Evolutionary conservation across 179 eudicot genomes (phyloP).

Genomic region (Beta lomatogona): DNA sequence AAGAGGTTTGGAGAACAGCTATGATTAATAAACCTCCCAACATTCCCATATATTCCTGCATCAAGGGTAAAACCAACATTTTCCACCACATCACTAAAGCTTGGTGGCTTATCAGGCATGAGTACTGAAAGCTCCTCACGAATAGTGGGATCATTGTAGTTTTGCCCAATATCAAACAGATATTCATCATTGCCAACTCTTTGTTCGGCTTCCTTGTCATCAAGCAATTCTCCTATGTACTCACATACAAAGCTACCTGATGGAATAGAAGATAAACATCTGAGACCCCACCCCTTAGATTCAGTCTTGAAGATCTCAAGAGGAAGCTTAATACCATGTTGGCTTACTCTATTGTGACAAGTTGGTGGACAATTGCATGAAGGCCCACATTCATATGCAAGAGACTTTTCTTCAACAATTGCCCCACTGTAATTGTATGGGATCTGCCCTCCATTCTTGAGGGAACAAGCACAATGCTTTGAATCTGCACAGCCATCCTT

Average conservation of each 20-base stretch:
- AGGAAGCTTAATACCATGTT: conserved; percentile 62
- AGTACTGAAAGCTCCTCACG: conserved; percentile 33
- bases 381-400: conserved; percentile 90
- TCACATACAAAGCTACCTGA: conserved; percentile 91
- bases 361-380: conserved; percentile 74
- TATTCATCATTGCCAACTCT: conserved; percentile 72
- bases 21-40: conserved; percentile 89
- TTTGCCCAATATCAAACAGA: conserved; percentile 82
- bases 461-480: conserved; percentile 58
- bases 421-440: conserved; percentile 77
- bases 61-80: conserved; percentile 75
- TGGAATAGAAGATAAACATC: conserved; percentile 62
- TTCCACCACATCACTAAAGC: conserved; percentile 34
- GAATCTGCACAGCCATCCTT: conserved; percentile 58
- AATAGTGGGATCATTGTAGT: conserved; percentile 48
- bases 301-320: conserved; percentile 87
- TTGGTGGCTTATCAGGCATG: conserved; percentile 31
- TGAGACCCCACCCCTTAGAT: conserved; percentile 86
- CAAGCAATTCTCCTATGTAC: conserved; percentile 84
- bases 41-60: conserved; percentile 68
- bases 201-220: conserved; percentile 77
- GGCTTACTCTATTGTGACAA: conserved; percentile 78
- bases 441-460: conserved; percentile 72
- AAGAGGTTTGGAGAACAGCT: conserved; percentile 89
- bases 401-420: conserved; percentile 63